A percentile compares a stretch with the other conserved stretches of the same genome.
These are phyloP conservation scores for Gentiana dahurica DNA, from an alignment of 257 asterid species.

Conservation along the genomic window DNA sequence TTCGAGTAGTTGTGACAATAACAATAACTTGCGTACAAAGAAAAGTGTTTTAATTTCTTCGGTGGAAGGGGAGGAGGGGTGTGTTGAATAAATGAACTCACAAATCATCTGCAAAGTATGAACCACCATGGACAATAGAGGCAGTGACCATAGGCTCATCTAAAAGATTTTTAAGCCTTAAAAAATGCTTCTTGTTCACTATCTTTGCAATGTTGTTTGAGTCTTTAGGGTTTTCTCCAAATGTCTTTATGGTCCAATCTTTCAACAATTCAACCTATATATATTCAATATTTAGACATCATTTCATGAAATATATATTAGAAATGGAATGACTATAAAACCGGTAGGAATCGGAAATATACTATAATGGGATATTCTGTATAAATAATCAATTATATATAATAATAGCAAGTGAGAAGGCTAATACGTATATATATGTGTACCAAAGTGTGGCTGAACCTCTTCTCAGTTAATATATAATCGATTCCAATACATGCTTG, in stretches of 20 bases:
- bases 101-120: slow-evolving; percentile 46
- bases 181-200: slow-evolving; percentile 38
- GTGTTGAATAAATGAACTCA: slow-evolving; percentile 16
- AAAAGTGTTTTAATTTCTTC: too few relatives aligned
- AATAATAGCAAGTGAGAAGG: too few relatives aligned
- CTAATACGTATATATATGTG: too few relatives aligned
- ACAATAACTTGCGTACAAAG: too few relatives aligned
- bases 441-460: slow-evolving; percentile 49
- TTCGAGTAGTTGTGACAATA: too few relatives aligned
- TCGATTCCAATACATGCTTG: slow-evolving; percentile 78
- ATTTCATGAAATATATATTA: too few relatives aligned
- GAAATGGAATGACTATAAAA: too few relatives aligned
- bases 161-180: slow-evolving; percentile 34
- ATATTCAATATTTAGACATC: too few relatives aligned
- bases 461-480: slow-evolving; percentile 55
- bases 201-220: slow-evolving; percentile 36
- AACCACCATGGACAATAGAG: slow-evolving; percentile 56
- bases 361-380: too few relatives aligned
- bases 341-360: too few relatives aligned
- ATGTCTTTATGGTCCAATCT: slow-evolving; percentile 21
- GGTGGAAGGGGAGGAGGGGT: too few relatives aligned
- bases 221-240: slow-evolving; percentile 53
- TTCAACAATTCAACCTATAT: slow-evolving; percentile 45
- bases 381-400: too few relatives aligned
- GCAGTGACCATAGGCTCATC: slow-evolving; percentile 42